phyloP scores from a whole-genome alignment of 768 basidiomycete genomes.

The Pluteus cervinus region DNA sequence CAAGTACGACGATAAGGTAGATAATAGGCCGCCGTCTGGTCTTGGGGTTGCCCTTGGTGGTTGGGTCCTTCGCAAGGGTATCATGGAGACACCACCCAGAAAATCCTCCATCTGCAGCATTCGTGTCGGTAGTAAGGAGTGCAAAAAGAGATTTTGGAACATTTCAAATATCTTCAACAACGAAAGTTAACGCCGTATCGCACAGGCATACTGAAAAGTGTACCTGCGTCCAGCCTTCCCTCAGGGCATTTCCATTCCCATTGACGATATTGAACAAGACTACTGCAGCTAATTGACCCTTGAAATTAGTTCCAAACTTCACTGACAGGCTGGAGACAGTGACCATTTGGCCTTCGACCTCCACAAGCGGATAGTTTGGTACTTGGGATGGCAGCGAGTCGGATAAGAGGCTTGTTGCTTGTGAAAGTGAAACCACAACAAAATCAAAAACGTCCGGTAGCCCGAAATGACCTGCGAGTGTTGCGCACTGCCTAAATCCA shows the following conservation, averaged over 20 bases:
- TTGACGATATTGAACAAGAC: slow-evolving; percentile 98
- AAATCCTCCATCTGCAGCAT: slow-evolving; percentile 99
- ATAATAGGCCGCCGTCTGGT: slow-evolving; percentile 87
- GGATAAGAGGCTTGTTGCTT: slow-evolving; percentile 82
- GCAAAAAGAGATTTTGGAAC: slow-evolving; percentile 93
- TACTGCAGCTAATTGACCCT: slow-evolving; percentile 93
- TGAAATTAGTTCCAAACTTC: slow-evolving; percentile 91
- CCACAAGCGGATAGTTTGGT: slow-evolving; percentile 82
- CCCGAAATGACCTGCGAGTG: slow-evolving; percentile 81
- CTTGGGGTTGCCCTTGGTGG: slow-evolving; percentile 56
- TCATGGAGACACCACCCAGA: slow-evolving; percentile 88
- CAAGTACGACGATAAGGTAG: slow-evolving; percentile 90
- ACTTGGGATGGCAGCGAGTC: slow-evolving; percentile 65
- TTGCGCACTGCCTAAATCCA: slow-evolving; percentile 96
- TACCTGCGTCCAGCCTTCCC: slow-evolving; percentile 94
- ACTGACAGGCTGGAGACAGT: slow-evolving; percentile 92
- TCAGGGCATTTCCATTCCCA: slow-evolving; percentile 87
- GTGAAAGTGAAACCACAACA: slow-evolving; percentile 87
- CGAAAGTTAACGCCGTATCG: slow-evolving; percentile 1
- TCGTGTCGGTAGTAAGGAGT: slow-evolving; percentile 82
- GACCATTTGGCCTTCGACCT: slow-evolving; percentile 83
- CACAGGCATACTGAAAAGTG: slow-evolving; percentile 10
- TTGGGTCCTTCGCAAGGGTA: slow-evolving; percentile 77
- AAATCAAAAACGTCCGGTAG: slow-evolving; percentile 97
- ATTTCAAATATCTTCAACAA: slow-evolving; percentile 86